Base-by-base conservation (phyloP, 2,329 filamentous ascomycete genomes). In the Fusarium burgessii region DNA sequence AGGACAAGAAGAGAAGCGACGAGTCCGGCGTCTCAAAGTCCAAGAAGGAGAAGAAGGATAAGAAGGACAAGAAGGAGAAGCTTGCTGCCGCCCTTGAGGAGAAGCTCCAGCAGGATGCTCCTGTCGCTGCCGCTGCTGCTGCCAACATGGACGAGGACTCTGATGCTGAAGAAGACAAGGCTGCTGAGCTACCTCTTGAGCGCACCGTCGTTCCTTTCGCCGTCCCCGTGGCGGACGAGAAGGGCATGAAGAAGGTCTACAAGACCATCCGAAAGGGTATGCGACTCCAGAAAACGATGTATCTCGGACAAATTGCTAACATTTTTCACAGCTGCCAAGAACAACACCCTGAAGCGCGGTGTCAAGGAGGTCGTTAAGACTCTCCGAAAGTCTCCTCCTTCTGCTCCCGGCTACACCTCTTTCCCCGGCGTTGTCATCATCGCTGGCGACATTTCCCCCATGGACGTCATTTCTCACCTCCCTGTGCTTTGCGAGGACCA, bases 311-410 rank as follows among this genome's bases (percentile, higher is more conserved):
- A n/a, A 51, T n/a, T 33, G 51, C 75, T 70, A 69, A 76, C 54
- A 66, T 42, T 58, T 42, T 58, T 27, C 29, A 63, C 82, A 98
- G 96, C 95, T 76, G 95, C 96, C 77, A 97, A 97, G 85, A 90
- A 94, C 84, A 97, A 97, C 85, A 93, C 93, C 65, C 92, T 99
- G 79, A 97, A 97, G 86, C 95, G 96, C 79, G 96, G 96, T 80
- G 96, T 99, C 74, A 99, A 99, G 85, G 96, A 99, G 85, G 95
- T 97, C 79, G 95, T 98, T 85, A 99, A 99, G 86, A 92, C 95
- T 36, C 93, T 99, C 77, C 94, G 96, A 86, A 98, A 98, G 86
- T 95, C 94, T 17, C 88, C 93, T 62, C 82, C 89, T 75, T 88
- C 90, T 62, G 88, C 90, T n/a, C 88, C 90, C 66, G 87, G 89